These are phyloP conservation scores for Albophoma yamanashiensis DNA, from an alignment of 2,329 filamentous ascomycete genomes.

Conservation along the genomic window DNA sequence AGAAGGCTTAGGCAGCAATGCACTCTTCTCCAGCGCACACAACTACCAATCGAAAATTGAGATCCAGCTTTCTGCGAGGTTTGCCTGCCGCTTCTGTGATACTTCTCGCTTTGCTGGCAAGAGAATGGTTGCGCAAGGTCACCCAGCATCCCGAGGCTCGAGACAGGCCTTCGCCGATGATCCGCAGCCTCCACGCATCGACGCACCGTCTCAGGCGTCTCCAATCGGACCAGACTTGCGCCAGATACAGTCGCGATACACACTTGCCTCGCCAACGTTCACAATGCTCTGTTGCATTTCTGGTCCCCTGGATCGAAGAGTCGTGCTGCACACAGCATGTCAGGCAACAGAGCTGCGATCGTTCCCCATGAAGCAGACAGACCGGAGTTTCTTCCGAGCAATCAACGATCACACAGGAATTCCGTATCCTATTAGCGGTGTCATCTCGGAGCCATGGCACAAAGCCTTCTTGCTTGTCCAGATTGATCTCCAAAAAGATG, in stretches of 20 bases:
- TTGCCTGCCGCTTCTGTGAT: background rate
- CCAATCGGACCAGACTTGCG: conserved; percentile 3
- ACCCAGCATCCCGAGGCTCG: background rate
- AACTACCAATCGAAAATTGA: no score
- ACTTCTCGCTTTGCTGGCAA: background rate
- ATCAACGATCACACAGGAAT: conserved; percentile 27
- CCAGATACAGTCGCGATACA: conserved; percentile 23
- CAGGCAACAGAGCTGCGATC: conserved; percentile 25
- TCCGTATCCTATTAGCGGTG: conserved; percentile 23
- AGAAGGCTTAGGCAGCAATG: background rate
- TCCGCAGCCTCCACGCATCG: background rate
- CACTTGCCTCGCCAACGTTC: conserved; percentile 20
- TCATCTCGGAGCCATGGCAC: conserved; percentile 51
- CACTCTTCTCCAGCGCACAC: background rate
- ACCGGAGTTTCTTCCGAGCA: conserved; percentile 23
- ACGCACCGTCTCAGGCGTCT: background rate
- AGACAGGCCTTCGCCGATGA: background rate
- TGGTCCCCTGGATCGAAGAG: conserved; percentile 14
- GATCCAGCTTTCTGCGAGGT: background rate
- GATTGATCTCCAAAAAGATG: conserved; percentile 52
- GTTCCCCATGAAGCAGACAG: conserved; percentile 22
- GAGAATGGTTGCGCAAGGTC: background rate
- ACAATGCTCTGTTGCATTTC: conserved; percentile 16
- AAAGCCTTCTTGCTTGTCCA: conserved; percentile 72
- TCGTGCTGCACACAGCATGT: conserved; percentile 26